Evolutionary conservation across 108 stramenopile species (phyloP).

Genomic region (Cyclotella sp.): DNA sequence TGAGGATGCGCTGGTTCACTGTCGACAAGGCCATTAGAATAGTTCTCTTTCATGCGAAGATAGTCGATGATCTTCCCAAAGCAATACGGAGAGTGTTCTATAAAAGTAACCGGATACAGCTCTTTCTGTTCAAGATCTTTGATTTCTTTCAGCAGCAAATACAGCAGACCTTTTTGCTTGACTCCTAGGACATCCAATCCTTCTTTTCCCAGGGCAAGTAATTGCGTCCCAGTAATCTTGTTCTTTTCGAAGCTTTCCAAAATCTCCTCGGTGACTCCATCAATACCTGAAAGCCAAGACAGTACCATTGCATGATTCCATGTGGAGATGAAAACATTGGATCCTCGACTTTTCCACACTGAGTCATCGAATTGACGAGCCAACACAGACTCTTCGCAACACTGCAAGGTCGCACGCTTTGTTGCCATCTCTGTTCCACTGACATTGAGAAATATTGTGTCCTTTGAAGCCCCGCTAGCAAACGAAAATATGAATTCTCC

Average conservation of each 20-base stretch:
- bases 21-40: slow-evolving; percentile 6
- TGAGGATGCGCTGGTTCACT: slow-evolving; percentile 18
- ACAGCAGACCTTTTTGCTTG: slow-evolving; percentile 24
- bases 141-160: slow-evolving; percentile 40
- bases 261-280: slow-evolving; percentile 28
- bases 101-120: slow-evolving; percentile 26
- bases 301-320: slow-evolving; percentile 31
- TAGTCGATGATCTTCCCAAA: slow-evolving; percentile 50
- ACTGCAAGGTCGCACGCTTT: slow-evolving; percentile 27
- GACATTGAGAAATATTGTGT: slow-evolving; percentile 45
- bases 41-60: slow-evolving; percentile 29
- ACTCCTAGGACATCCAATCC: slow-evolving; percentile 40
- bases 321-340: slow-evolving; percentile 14
- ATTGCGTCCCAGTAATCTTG: slow-evolving; percentile 26
- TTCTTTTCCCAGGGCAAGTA: slow-evolving; percentile 36
- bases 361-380: slow-evolving; percentile 29
- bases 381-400: slow-evolving; percentile 36
- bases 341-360: not conserved
- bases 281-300: slow-evolving; percentile 24
- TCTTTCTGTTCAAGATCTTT: slow-evolving; percentile 14
- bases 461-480: slow-evolving; percentile 20
- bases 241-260: slow-evolving; percentile 28
- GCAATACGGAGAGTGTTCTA: slow-evolving; percentile 53
- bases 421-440: slow-evolving; percentile 48
- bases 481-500: slow-evolving; percentile 24